These are phyloP conservation scores for Pseudopithomyces maydicus DNA, from an alignment of 2,329 filamentous ascomycete species.

Conservation along the genomic window DNA sequence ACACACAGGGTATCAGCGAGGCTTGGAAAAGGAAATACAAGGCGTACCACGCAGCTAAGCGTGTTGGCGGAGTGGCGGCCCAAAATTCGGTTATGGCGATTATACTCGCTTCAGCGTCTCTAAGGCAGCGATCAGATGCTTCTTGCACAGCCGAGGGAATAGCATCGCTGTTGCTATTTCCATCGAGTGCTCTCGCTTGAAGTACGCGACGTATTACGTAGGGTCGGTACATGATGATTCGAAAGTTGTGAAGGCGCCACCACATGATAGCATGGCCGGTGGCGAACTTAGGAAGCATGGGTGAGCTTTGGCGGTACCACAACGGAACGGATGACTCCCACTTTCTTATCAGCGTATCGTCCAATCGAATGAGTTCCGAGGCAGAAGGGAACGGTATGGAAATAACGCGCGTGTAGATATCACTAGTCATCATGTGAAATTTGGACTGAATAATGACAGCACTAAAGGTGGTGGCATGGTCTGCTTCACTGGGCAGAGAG, in stretches of 20 bases:
- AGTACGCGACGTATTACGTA: slow-evolving; percentile 51
- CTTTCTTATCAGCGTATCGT: slow-evolving; percentile 45
- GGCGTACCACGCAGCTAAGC: slow-evolving; percentile 53
- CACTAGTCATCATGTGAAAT: slow-evolving; percentile 52
- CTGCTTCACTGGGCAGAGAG: slow-evolving; percentile 10
- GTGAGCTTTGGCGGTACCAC: slow-evolving; percentile 43
- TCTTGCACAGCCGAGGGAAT: slow-evolving; percentile 29
- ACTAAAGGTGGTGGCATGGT: slow-evolving; percentile 50
- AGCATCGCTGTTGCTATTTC: slow-evolving; percentile 10
- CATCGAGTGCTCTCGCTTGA: slow-evolving; percentile 18
- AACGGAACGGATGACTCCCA: slow-evolving; percentile 46
- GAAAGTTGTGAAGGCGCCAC: slow-evolving; percentile 53
- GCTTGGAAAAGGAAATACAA: slow-evolving; percentile 56
- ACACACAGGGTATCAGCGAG: slow-evolving; percentile 55
- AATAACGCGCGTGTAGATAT: slow-evolving; percentile 54
- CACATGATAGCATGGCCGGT: slow-evolving; percentile 51
- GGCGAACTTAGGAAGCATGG: slow-evolving; percentile 44
- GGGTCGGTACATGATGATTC: slow-evolving; percentile 56
- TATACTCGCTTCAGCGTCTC: slow-evolving; percentile 50
- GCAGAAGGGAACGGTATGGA: slow-evolving; percentile 51
- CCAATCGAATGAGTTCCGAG: slow-evolving; percentile 48
- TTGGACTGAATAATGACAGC: slow-evolving; percentile 51
- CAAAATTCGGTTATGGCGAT: slow-evolving; percentile 48
- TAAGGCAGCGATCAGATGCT: slow-evolving; percentile 45
- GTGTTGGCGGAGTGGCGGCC: slow-evolving; percentile 43